Base-by-base conservation (phyloP, 257 asterid species). In the Parsonsia alboflavescens region DNA sequence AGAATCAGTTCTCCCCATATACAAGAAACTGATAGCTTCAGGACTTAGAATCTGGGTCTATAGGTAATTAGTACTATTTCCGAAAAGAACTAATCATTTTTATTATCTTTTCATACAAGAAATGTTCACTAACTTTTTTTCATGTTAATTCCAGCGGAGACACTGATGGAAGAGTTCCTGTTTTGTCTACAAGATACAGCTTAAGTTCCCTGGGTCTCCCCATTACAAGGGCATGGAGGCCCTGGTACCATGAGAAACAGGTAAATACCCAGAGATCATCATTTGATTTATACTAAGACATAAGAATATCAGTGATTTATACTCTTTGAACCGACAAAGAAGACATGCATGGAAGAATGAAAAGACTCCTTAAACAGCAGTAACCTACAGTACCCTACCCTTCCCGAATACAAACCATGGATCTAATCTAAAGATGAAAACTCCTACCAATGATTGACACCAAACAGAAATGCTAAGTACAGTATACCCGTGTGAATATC, bases 231-330 rank as follows among this genome's bases (percentile, higher is more conserved):
- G 84, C 91, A 53, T 93, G 98, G 98, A 86, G 96, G 62, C 97
- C 97, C 28, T 93, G 98, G 98, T 93, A 88, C 87, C 93, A 91
- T 71, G 74, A 86, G 76, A 87, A 90, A 79, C 98, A 93, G 96
- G 98, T 93, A 78, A 48, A 19, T 33, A 33, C 39, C 39, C 39
- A 3, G 39, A 33, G 39, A 33, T 33, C 2, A 33, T 33, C 39
- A 33, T 33, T 33, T 33, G 39, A 33, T 33, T 33, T 33, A 33
- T 33, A 33, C 39, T 33, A 33, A 33, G 39, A 33, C 39, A 33
- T 33, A 33, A 33, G 39, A 33, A 33, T 33, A 1, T 33, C 39
- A 33, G 39, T 33, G 39, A 33, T n/a, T n/a, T 33, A 33, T 33
- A 33, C 39, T 33, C 39, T 33, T 33, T 33, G 39, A 33, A 33